A percentile compares a stretch with the other conserved stretches of the same genome.
phyloP scores from a whole-genome alignment of 495 filamentous ascomycete species.

The Elaphomyces granulatus region DNA sequence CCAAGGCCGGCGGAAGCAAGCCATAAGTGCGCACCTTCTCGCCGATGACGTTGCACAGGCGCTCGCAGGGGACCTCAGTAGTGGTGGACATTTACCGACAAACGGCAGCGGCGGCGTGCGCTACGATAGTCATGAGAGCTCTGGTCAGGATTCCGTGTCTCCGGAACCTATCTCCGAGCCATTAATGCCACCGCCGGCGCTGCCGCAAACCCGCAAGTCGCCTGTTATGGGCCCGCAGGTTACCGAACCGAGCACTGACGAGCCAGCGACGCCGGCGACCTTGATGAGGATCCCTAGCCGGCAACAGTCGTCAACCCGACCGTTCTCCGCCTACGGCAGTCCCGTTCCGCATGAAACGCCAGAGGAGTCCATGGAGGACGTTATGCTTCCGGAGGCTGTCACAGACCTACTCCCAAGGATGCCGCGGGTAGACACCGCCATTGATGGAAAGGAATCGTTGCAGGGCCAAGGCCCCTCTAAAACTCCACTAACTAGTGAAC shows the following conservation, averaged over 20 bases:
- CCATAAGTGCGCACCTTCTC: slow-evolving; percentile 13
- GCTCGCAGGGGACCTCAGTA: slow-evolving; percentile 14
- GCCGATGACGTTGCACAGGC: not conserved
- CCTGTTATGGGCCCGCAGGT: slow-evolving; percentile 35
- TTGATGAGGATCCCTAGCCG: slow-evolving; percentile 54
- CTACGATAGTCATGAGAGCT: slow-evolving; percentile 41
- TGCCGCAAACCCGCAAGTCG: slow-evolving; percentile 37
- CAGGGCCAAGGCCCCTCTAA: slow-evolving; percentile 18
- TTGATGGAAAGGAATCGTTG: slow-evolving; percentile 15
- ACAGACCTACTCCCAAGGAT: slow-evolving; percentile 25
- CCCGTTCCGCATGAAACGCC: slow-evolving; percentile 16
- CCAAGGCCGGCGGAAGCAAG: slow-evolving; percentile 41
- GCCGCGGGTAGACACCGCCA: slow-evolving; percentile 30
- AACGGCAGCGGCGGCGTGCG: slow-evolving; percentile 25
- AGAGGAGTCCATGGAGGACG: slow-evolving; percentile 52
- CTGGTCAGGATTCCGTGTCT: slow-evolving; percentile 54
- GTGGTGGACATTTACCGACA: slow-evolving; percentile 19
- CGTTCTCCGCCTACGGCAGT: slow-evolving; percentile 18
- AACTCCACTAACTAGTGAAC: slow-evolving; percentile 20
- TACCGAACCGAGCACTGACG: slow-evolving; percentile 20
- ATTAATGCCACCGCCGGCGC: slow-evolving; percentile 57
- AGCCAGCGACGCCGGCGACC: slow-evolving; percentile 71
- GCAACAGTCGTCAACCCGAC: slow-evolving; percentile 19
- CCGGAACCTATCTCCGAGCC: slow-evolving; percentile 55
- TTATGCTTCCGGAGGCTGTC: slow-evolving; percentile 48